Evolutionary conservation across 73 alveolate species (phyloP), one percentile per base, ranked within the genome.

Genomic region (Paramecium tetraurelia): DNA sequence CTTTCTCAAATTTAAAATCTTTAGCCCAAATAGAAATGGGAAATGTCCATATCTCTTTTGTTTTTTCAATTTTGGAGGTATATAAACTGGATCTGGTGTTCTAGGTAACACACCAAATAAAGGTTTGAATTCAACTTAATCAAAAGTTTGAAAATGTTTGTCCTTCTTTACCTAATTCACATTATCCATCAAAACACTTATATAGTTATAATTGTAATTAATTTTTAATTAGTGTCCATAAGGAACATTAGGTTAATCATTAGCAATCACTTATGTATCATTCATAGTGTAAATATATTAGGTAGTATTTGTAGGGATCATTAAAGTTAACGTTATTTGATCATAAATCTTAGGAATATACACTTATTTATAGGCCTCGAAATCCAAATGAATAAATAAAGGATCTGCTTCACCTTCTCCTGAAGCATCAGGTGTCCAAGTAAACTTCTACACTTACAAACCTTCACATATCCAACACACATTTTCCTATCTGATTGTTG

Each of bases 401-500:
- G 95, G 86, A 43, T 93, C 95, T 12, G 53, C 40, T 20, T 46
- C 94, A 10, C 59, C 59, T n/a, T 72, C 95, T 85, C 63, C 83
- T 22, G 86, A 77, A 35, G 94, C 94, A 41, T 89, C 93, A 5
- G 92, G 93, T 76, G 46, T 95, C 96, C 97, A 95, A 53, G 11
- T 77, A 68, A 96, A 94, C 44, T 36, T 77, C 5, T 95, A 83
- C 77, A 92, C 93, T 29, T 93, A 58, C 99, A 98, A 96, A 6
- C 99, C 96, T 72, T 96, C 99, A 69, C 99, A 96, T 20, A 96
- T 95, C 99, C 99, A 96, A 75, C 99, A 96, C 22, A 94, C 93
- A 63, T 89, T 86, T n/a, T 85, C 94, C 14, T 44, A 27, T 70
- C 94, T 59, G 2, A 85, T 38, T 21, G 22, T 57, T 24, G 89